Conservation (phyloP, 1,284 basidiomycete species). For the Phylloboletellus chloephorus region DNA sequence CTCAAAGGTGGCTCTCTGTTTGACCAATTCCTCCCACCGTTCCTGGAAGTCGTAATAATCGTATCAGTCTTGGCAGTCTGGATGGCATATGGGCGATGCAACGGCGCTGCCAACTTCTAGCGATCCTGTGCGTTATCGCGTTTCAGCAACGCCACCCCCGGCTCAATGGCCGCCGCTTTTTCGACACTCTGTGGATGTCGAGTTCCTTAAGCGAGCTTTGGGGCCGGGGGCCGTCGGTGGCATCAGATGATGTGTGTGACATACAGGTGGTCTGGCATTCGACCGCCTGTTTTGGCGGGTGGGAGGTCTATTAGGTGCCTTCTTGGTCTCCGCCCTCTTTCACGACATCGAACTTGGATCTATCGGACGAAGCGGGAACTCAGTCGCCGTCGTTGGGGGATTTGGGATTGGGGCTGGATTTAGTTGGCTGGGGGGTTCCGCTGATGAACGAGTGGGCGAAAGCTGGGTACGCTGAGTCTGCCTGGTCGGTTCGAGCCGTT, state of each 20-base stretch:
- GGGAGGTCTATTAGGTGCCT: slow-evolving; percentile 49
- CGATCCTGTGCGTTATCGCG: slow-evolving; percentile 39
- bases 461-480: slow-evolving; percentile 30
- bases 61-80: slow-evolving; percentile 40
- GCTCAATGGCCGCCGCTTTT: slow-evolving; percentile 40
- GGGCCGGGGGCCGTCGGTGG: slow-evolving; percentile 42
- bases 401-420: slow-evolving; percentile 47
- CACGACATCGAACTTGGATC: slow-evolving; percentile 55
- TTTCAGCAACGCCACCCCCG: slow-evolving; percentile 32
- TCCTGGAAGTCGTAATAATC: slow-evolving; percentile 35
- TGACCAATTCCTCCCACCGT: slow-evolving; percentile 38
- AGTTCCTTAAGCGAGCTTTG: slow-evolving; percentile 40
- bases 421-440: slow-evolving; percentile 45
- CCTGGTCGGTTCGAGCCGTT: slow-evolving; percentile 17
- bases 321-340: slow-evolving; percentile 50
- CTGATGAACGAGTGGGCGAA: slow-evolving; percentile 47
- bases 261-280: slow-evolving; percentile 27
- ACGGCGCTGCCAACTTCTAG: slow-evolving; percentile 37
- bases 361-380: slow-evolving; percentile 48
- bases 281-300: slow-evolving; percentile 38
- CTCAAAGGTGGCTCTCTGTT: slow-evolving; percentile 41
- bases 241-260: slow-evolving; percentile 39
- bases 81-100: slow-evolving; percentile 45
- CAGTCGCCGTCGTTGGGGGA: slow-evolving; percentile 40
- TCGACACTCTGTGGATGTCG: slow-evolving; percentile 35